Percentiles rank a stretch among this genome's conserved stretches.
Evolutionary conservation across 2,329 filamentous ascomycete species (phyloP).

Genomic region (Exophiala aquamarina): DNA sequence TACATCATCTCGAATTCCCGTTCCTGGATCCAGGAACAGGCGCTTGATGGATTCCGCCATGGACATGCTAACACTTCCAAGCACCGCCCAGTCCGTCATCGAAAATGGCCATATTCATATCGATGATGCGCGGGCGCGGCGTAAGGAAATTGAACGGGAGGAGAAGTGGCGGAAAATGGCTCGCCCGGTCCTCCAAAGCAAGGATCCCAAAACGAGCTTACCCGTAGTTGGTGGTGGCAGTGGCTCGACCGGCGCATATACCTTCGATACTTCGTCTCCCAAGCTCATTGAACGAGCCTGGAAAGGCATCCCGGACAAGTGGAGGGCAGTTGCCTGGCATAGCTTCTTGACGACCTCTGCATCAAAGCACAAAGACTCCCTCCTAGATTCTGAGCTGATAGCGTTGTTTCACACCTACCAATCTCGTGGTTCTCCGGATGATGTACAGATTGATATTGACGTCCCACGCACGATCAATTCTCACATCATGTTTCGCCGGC

Average conservation of each 20-base stretch:
- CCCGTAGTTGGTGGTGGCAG: conserved; percentile 55
- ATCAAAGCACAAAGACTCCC: conserved; percentile 60
- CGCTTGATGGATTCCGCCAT: conserved; percentile 59
- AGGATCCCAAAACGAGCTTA: conserved; percentile 30
- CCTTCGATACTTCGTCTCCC: conserved; percentile 79
- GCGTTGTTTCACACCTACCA: conserved; percentile 72
- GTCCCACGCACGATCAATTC: conserved; percentile 91
- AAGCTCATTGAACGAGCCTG: conserved; percentile 89
- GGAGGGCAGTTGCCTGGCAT: conserved; percentile 92
- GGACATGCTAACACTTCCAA: conserved; percentile 62
- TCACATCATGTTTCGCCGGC: conserved; percentile 93
- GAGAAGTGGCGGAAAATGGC: conserved; percentile 71
- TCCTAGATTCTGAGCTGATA: conserved; percentile 70
- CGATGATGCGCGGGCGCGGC: conserved; percentile 22
- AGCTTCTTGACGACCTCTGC: conserved; percentile 83
- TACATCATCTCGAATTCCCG: conserved; percentile 51
- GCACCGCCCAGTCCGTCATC: conserved; percentile 39
- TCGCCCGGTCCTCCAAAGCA: conserved; percentile 43
- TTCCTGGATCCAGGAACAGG: conserved; percentile 38
- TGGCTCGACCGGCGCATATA: conserved; percentile 50
- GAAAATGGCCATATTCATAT: conserved; percentile 43
- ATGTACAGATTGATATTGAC: conserved; percentile 95
- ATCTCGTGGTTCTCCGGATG: conserved; percentile 74
- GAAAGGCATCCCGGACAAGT: conserved; percentile 97
- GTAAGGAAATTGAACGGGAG: conserved; percentile 61